These are phyloP conservation scores for Polyporus tsugae DNA, from an alignment of 1,284 basidiomycete genomes.

Conservation along the genomic window DNA sequence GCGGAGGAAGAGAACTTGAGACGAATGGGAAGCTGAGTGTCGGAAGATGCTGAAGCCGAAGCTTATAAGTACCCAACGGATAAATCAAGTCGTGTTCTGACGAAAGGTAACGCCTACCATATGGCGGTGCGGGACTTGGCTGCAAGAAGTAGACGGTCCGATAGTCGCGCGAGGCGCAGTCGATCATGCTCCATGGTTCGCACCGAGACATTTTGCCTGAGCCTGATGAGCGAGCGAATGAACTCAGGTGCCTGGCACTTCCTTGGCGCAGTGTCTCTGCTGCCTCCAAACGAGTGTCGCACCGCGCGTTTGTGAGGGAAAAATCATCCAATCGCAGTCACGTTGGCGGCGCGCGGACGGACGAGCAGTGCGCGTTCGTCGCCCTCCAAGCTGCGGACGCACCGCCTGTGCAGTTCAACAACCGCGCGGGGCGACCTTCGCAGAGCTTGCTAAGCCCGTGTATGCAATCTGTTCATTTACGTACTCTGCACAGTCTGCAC, in stretches of 20 bases:
- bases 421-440: background rate
- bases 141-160: conserved; percentile 13
- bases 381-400: background rate
- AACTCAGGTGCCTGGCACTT: conserved; percentile 17
- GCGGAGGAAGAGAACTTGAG: background rate
- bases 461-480: background rate
- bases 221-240: conserved; percentile 21
- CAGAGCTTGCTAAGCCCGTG: background rate
- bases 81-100: background rate
- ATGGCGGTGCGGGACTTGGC: conserved; percentile 7
- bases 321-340: background rate
- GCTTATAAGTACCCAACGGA: conserved; percentile 2
- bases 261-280: conserved; percentile 8
- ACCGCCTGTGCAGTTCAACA: background rate
- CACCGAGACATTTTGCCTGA: background rate
- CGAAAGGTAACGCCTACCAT: background rate
- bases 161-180: conserved; percentile 32
- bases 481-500: background rate
- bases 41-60: background rate
- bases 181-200: conserved; percentile 13
- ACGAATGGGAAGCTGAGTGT: background rate
- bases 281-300: background rate
- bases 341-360: background rate
- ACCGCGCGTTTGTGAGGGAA: background rate
- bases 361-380: background rate